Percentiles rank a stretch among this genome's conserved stretches.
Conservation (phyloP, 371 early-diverging fungal genomes). For the Mucor piriformis region DNA sequence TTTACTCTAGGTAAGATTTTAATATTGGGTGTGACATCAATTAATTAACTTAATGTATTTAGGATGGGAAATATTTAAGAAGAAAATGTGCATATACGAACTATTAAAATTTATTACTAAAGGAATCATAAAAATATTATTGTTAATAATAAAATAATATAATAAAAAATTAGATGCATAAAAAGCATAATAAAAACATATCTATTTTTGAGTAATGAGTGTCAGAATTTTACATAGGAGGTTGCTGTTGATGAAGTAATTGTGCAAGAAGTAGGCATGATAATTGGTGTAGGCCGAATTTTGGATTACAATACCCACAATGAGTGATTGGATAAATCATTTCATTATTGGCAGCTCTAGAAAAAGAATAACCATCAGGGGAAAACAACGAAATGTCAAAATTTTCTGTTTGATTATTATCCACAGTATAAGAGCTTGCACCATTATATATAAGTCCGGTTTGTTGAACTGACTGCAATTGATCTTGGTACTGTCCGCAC, state of each 20-base stretch:
- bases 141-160: not conserved
- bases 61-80: conserved; percentile 4
- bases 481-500: not conserved
- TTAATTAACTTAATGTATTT: not conserved
- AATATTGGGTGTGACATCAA: not conserved
- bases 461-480: not conserved
- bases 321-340: conserved; percentile 13
- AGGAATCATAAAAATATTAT: not conserved
- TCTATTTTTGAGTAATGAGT: not conserved
- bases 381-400: not conserved
- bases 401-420: not conserved
- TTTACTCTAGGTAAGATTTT: conserved; percentile 11
- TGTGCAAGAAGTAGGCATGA: conserved; percentile 8
- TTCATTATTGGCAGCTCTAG: not conserved
- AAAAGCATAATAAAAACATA: not conserved
- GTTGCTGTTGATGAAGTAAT: not conserved
- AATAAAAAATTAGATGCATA: not conserved
- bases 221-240: not conserved
- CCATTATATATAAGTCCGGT: not conserved
- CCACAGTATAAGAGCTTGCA: no score
- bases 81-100: not conserved
- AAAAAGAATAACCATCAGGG: no score
- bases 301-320: conserved; percentile 32
- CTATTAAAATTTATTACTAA: not conserved
- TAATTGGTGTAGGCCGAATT: conserved; percentile 26